Percentiles rank a stretch among this genome's conserved stretches.
Evolutionary conservation across 306 rosid species (phyloP).

Genomic region (Sicyos baderoa): DNA sequence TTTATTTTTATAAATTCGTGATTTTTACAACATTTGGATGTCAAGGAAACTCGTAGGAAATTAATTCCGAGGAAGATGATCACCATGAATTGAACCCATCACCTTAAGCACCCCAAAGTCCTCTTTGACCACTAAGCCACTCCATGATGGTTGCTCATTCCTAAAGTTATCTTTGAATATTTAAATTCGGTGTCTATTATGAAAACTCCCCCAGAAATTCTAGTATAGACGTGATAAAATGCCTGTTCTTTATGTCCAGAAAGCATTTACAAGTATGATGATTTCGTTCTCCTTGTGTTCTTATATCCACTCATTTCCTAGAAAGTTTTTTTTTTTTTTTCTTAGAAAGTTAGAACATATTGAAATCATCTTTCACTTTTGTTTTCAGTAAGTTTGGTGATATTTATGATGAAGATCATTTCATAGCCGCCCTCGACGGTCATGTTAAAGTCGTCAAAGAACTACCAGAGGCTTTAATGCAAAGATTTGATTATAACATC

Average conservation of each 20-base stretch:
- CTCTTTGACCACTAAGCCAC: too few species aligned
- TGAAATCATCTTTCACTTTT: neutral
- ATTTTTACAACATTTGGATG: too few species aligned
- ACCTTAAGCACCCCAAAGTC: too few species aligned
- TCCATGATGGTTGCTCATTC: neutral
- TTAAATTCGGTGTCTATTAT: neutral
- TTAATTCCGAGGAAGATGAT: too few species aligned
- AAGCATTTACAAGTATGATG: neutral
- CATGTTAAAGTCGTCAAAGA: constrained; percentile 86
- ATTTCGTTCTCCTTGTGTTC: neutral
- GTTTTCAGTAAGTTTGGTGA: constrained; percentile 66
- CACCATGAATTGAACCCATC: too few species aligned
- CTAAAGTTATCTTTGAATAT: neutral
- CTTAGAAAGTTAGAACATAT: neutral
- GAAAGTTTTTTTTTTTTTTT: too few species aligned
- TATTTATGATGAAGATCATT: constrained; percentile 82
- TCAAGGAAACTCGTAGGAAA: too few species aligned
- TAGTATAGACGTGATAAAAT: neutral
- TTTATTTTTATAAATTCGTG: too few species aligned
- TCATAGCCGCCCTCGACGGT: constrained; percentile 73
- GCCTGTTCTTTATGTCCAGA: neutral
- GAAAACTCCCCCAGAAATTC: neutral
- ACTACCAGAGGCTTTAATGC: constrained; percentile 65
- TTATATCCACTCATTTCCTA: neutral
- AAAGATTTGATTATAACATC: constrained; percentile 54